Base-by-base conservation (phyloP, 805 yeast genomes). In the Teunomyces atbi region DNA sequence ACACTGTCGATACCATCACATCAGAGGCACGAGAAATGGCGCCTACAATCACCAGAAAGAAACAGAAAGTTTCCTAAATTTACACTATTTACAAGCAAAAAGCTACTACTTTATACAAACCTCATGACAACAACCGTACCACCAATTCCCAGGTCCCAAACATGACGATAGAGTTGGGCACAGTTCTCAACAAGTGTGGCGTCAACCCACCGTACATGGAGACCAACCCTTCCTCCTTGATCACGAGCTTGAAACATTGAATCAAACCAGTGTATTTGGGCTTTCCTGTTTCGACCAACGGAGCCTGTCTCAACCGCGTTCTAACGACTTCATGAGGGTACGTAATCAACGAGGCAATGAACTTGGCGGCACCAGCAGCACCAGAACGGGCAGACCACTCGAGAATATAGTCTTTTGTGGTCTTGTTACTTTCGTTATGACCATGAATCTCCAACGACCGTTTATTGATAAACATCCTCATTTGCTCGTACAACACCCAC, bases 121-220 rank as follows among this genome's bases (percentile, higher is more conserved):
- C 16, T 26, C 30, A 60, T 10, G 61, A 58, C 45, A 69, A 65
- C 41, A 70, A 55, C 46, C 74, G 57, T 10, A 72, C 77, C 20
- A 72, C 71, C 29, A 94, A 64, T 62, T 94, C 99, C 98, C 98
- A 94, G 3, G 98, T 91, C 39, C 99, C 99, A 73, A 94, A 94
- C 99, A 94, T 94, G 56, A 94, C 92, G 62, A 94, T 90, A 60
- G 96, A 87, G 68, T 94, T 94, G 3, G 99, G 99, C 44, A 94
- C 99, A 0, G 99, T 94, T 67, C 99, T 81, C 71, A 94, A 78
- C 59, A 94, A 72, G 68, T 94, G 99, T 3, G 99, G 97, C 1
- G 99, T 94, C 58, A 94, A 75, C 0, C 99, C 99, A 46, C 99
- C 97, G 63, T 94, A 94, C 89, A 94, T 86, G 10, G 96, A 86